Conservation (phyloP, 2,329 filamentous ascomycete genomes). For the Mariannaea elegans region DNA sequence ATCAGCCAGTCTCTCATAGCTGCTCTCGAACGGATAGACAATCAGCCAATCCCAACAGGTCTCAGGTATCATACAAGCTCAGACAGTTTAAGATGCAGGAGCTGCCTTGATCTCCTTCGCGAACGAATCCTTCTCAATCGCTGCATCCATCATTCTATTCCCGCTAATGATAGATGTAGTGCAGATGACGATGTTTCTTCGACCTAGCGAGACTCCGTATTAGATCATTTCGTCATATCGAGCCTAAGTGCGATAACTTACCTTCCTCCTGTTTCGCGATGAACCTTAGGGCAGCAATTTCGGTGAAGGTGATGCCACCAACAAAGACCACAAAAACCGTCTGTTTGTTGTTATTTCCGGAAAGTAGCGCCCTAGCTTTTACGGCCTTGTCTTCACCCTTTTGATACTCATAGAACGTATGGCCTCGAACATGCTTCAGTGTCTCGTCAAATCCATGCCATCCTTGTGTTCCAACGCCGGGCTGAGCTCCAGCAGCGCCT, state of each 20-base stretch:
- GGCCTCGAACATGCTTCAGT: conserved; percentile 85
- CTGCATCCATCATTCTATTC: conserved; percentile 86
- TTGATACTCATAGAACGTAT: conserved; percentile 91
- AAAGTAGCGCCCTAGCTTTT: conserved; percentile 83
- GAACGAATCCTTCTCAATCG: conserved; percentile 77
- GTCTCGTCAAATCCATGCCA: conserved; percentile 96
- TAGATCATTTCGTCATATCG: conserved; percentile 15
- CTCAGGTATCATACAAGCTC: conserved; percentile 29
- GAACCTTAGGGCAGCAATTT: conserved; percentile 93
- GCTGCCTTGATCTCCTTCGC: conserved; percentile 50
- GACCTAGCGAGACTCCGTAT: conserved; percentile 55
- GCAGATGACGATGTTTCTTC: conserved; percentile 87
- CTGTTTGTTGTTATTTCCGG: conserved; percentile 81
- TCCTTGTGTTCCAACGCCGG: conserved; percentile 74
- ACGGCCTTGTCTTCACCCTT: conserved; percentile 93
- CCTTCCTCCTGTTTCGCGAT: conserved; percentile 85
- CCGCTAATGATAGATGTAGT: conserved; percentile 93
- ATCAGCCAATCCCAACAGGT: conserved; percentile 16
- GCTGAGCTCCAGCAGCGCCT: conserved; percentile 37
- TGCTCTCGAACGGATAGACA: conserved; percentile 18
- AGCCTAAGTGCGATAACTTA: conserved; percentile 44
- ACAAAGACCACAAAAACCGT: conserved; percentile 96
- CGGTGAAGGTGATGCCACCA: conserved; percentile 95
- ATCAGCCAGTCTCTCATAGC: conserved; percentile 3
- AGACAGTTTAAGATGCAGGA: conserved; percentile 27